Evolutionary conservation across 2,329 filamentous ascomycete genomes (phyloP).

Genomic region (Hypoxylon rubiginosum): DNA sequence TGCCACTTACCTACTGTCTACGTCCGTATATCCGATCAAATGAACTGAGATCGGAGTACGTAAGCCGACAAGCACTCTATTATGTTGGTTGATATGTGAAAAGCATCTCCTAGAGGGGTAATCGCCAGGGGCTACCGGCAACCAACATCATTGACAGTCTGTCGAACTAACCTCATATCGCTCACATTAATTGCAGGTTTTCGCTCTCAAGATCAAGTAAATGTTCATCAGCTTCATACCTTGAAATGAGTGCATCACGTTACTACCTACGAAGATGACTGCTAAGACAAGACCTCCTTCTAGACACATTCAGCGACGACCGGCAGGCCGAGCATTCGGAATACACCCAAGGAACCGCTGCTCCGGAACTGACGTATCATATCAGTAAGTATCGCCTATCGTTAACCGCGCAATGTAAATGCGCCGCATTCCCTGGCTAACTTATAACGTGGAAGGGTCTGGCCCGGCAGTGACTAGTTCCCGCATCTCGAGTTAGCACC

Average conservation of each 20-base stretch:
- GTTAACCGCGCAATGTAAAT: neutral
- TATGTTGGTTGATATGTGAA: no score
- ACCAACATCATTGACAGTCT: no score
- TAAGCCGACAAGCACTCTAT: neutral
- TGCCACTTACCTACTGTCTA: neutral
- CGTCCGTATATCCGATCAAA: neutral
- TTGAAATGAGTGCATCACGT: no score
- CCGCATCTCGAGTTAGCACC: neutral
- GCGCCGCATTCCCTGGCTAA: neutral
- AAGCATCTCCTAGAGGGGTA: neutral
- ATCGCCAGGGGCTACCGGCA: neutral
- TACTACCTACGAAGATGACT: no score
- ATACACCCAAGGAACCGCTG: neutral
- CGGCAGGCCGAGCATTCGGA: neutral
- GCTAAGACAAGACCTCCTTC: neutral
- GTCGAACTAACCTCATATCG: no score
- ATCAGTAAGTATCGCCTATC: neutral
- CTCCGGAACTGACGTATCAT: neutral
- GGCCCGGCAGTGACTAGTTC: neutral
- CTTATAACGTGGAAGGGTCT: neutral
- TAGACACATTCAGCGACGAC: neutral
- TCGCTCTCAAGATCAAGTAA: no score
- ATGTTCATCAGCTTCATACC: no score
- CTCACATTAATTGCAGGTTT: no score
- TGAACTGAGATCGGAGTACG: neutral